These are phyloP conservation scores for Fusarium papillatum DNA, from an alignment of 2,329 filamentous ascomycete species.

Conservation along the genomic window DNA sequence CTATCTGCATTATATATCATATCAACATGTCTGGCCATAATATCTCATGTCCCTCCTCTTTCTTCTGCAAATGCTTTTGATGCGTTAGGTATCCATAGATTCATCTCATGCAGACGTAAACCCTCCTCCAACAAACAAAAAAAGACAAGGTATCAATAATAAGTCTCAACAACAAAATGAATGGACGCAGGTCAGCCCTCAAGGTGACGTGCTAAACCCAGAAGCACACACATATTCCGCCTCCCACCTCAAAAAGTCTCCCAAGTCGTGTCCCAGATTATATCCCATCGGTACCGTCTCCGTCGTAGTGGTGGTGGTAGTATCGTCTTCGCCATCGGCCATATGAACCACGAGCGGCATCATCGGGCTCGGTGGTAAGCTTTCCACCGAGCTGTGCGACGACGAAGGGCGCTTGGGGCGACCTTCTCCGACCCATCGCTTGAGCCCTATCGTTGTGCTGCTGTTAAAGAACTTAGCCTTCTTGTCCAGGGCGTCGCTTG, in stretches of 20 bases:
- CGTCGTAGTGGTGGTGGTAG: neutral
- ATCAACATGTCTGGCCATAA: slow-evolving; percentile 13
- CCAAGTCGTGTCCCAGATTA: slow-evolving; percentile 70
- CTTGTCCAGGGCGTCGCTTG: slow-evolving; percentile 39
- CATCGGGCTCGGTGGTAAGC: slow-evolving; percentile 64
- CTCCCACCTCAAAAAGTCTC: slow-evolving; percentile 71
- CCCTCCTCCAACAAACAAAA: slow-evolving; percentile 4
- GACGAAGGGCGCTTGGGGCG: slow-evolving; percentile 48
- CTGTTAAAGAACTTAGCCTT: slow-evolving; percentile 50
- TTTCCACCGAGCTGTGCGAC: slow-evolving; percentile 46
- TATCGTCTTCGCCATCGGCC: slow-evolving; percentile 50
- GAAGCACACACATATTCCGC: slow-evolving; percentile 60
- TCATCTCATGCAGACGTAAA: slow-evolving; percentile 11
- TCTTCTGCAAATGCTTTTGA: slow-evolving; percentile 24
- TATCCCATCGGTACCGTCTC: slow-evolving; percentile 68
- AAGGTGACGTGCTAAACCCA: slow-evolving; percentile 40
- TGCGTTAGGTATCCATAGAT: slow-evolving; percentile 24
- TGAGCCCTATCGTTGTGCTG: slow-evolving; percentile 38
- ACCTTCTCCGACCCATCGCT: slow-evolving; percentile 54
- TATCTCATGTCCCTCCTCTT: slow-evolving; percentile 2
- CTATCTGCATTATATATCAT: slow-evolving; percentile 31
- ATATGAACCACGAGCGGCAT: slow-evolving; percentile 60
- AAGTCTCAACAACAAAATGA: slow-evolving; percentile 1
- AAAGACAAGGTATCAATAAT: slow-evolving; percentile 11
- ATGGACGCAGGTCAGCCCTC: slow-evolving; percentile 4